phyloP scores from a whole-genome alignment of 176 grass and related monocot species.

The Lolium multiflorum region DNA sequence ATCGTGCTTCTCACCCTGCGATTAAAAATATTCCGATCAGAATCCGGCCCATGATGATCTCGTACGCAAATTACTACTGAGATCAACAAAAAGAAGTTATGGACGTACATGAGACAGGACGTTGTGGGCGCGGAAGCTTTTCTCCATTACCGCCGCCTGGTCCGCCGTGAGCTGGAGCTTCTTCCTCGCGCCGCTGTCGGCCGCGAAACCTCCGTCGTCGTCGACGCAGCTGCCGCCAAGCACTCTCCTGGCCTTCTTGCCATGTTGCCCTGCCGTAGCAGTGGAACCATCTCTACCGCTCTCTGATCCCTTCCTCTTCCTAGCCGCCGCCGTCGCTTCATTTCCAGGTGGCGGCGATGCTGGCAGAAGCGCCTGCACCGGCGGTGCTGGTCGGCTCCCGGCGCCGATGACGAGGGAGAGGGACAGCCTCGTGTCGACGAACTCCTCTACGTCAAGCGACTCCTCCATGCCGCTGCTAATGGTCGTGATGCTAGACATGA shows the following conservation, averaged over 20 bases:
- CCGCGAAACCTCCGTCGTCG: background rate
- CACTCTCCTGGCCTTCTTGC: conserved; percentile 21
- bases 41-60: background rate
- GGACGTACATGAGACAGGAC: conserved; percentile 49
- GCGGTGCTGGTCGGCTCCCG: background rate
- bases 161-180: conserved; percentile 56
- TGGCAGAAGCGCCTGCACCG: background rate
- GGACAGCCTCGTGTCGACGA: background rate
- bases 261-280: background rate
- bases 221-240: background rate
- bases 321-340: background rate
- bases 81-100: too few relatives aligned
- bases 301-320: conserved; percentile 5
- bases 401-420: conserved; percentile 5
- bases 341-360: background rate
- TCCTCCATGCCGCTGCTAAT: conserved; percentile 36
- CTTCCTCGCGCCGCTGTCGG: conserved; percentile 38
- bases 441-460: conserved; percentile 9
- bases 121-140: conserved; percentile 56
- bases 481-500: conserved; percentile 51
- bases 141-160: conserved; percentile 56
- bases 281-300: too few relatives aligned
- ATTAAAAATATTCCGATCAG: background rate
- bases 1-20: conserved; percentile 53
- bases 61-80: too few relatives aligned